Percentiles rank a stretch among this genome's conserved stretches.
Conservation (phyloP, 2,329 filamentous ascomycete genomes). For the Thyridium curvatum region DNA sequence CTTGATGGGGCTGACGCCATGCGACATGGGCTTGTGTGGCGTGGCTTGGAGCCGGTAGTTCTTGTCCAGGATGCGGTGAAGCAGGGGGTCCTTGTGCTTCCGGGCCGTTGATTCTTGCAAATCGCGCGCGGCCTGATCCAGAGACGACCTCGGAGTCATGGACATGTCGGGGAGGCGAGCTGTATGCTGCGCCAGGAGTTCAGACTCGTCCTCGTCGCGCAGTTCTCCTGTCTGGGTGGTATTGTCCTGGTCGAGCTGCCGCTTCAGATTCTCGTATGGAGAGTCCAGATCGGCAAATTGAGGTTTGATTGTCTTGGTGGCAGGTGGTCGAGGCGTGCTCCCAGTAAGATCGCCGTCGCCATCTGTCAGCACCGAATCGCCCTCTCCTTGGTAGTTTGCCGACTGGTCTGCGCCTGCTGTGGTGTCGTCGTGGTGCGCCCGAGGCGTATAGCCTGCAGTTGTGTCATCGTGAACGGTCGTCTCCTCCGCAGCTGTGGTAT, state of each 20-base stretch:
- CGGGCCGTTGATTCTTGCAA: conserved; percentile 15
- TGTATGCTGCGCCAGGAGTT: conserved; percentile 44
- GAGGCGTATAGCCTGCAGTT: conserved; percentile 29
- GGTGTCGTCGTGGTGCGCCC: conserved; percentile 18
- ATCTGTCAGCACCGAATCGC: conserved; percentile 64
- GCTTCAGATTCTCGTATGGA: conserved; percentile 68
- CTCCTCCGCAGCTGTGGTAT: conserved; percentile 37
- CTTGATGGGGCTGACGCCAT: conserved; percentile 40
- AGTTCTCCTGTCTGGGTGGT: conserved; percentile 23
- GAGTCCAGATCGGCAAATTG: conserved; percentile 64
- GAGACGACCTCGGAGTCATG: conserved; percentile 53
- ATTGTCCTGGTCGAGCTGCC: conserved; percentile 47
- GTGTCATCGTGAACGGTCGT: conserved; percentile 52
- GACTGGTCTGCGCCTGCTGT: conserved; percentile 22
- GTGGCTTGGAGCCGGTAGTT: conserved; percentile 93
- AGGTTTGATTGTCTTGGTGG: conserved; percentile 40
- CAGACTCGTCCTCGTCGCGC: conserved; percentile 30
- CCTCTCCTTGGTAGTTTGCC: conserved; percentile 22
- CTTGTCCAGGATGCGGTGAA: conserved; percentile 91
- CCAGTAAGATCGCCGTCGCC: conserved; percentile 51
- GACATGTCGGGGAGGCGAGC: conserved; percentile 55
- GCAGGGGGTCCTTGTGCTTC: conserved; percentile 63
- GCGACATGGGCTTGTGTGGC: conserved; percentile 54
- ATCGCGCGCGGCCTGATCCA: conserved; percentile 42
- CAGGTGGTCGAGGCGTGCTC: conserved; percentile 60